Base-by-base conservation (phyloP, 2,329 filamentous ascomycete species). In the Curvularia eragrostidis region DNA sequence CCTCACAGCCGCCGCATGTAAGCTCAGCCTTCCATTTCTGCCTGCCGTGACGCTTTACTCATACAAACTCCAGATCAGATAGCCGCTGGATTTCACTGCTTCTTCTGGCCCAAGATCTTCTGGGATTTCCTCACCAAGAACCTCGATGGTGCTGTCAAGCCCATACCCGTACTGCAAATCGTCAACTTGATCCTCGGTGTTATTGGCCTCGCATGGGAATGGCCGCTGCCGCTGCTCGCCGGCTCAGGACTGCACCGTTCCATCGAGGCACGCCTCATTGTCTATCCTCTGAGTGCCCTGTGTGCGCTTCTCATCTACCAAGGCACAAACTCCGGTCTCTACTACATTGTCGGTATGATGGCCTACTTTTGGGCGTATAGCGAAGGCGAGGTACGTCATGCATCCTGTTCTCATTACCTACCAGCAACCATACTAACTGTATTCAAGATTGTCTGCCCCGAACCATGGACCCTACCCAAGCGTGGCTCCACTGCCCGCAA, bases 21-120 rank as follows among this genome's bases (percentile, higher is more conserved):
- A 52, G 84, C 78, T 43, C 39, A 24, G 1, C n/a, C 12, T 15
- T 15, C 13, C 13, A 18, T 4, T 15, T 9, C 15, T n/a, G 19
- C 13, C 3, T n/a, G 5, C 24, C 34, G 36, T 28, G n/a, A 36
- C 34, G 24, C 2, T n/a, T n/a, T 12, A 39, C 6, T 32, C 3
- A 32, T 38, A 23, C 18, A 26, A 10, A 10, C 9, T 34, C 5
- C 41, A 97, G 93, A 97, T 77, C 95, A 99, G 85, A 79, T 97
- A 63, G 87, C 83, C 59, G 93, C 93, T 59, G 89, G 90, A 15
- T 80, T 99, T 55, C 87, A 96, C 80, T 89, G 87, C 72, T 97
- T 95, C 84, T 94, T 99, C 85, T 99, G 93, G 93, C 95, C 95
- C 66, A 99, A 99, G 78, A 89, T 99, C 74, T 96, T 99, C 81